Percentiles rank a stretch among this genome's conserved stretches.
Evolutionary conservation across 257 asterid species (phyloP).

Genomic region (Verbascum thapsus): DNA sequence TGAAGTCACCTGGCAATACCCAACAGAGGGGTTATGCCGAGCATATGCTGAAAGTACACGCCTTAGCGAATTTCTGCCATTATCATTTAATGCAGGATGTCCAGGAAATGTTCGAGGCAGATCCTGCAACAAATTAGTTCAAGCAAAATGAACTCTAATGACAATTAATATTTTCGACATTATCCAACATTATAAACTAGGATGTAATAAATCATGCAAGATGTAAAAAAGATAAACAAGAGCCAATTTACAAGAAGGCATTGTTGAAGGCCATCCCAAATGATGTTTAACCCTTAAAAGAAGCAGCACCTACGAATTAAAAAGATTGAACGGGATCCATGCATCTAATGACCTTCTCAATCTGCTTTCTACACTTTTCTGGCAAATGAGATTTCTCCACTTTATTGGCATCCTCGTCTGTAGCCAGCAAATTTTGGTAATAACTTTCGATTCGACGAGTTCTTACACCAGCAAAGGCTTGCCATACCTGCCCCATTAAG

Average conservation of each 20-base stretch:
- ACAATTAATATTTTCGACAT: constrained; percentile 15
- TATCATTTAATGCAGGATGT: constrained; percentile 88
- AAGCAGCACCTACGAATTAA: constrained; percentile 96
- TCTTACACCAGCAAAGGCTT: constrained; percentile 85
- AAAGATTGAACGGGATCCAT: constrained; percentile 87
- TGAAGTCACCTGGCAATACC: constrained; percentile 82
- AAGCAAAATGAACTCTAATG: constrained; percentile 20
- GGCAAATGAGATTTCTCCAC: constrained; percentile 50
- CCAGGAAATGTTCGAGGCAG: constrained; percentile 94
- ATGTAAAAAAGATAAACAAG: constrained; percentile 31
- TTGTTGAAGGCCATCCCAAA: constrained; percentile 56
- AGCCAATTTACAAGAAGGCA: constrained; percentile 42
- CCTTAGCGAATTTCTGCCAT: constrained; percentile 79
- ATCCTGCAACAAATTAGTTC: constrained; percentile 57
- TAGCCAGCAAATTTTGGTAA: constrained; percentile 71
- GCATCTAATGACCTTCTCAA: constrained; percentile 99
- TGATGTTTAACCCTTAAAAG: constrained; percentile 75
- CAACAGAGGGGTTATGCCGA: constrained; percentile 87
- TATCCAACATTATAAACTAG: background rate
- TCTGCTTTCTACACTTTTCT: constrained; percentile 86
- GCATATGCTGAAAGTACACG: constrained; percentile 91
- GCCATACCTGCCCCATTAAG: constrained; percentile 84
- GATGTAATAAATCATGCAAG: constrained; percentile 26
- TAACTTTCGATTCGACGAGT: constrained; percentile 76
- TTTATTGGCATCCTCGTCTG: constrained; percentile 46